phyloP scores from a whole-genome alignment of 148 eudicot genomes.

The Vaccinium myrtillus region DNA sequence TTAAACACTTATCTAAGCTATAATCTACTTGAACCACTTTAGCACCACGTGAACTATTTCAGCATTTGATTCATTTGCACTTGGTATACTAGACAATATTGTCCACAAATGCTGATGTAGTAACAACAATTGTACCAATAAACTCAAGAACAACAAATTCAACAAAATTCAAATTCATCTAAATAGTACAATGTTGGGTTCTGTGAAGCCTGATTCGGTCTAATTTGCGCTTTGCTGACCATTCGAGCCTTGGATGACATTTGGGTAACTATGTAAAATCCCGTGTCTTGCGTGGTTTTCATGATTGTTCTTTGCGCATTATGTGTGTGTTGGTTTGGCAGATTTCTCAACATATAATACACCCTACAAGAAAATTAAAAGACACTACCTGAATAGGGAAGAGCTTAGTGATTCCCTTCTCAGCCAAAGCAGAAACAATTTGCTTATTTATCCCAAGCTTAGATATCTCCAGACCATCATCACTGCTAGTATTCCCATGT shows the following conservation, averaged over 20 bases:
- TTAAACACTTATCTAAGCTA: neutral
- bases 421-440: constrained; percentile 52
- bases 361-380: neutral
- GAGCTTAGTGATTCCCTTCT: constrained; percentile 72
- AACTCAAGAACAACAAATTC: neutral
- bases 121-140: neutral
- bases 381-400: constrained; percentile 84
- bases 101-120: neutral
- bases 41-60: neutral
- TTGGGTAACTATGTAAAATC: neutral
- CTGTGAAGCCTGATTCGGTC: neutral
- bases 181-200: neutral
- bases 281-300: neutral
- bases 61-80: neutral
- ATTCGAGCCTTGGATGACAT: neutral
- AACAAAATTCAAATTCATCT: neutral
- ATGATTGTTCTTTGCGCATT: too few species aligned
- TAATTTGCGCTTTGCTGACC: neutral
- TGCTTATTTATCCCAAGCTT: constrained; percentile 64
- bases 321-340: neutral
- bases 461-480: constrained; percentile 68
- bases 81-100: neutral
- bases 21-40: neutral
- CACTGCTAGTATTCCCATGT: constrained; percentile 12
- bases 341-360: neutral